These are phyloP conservation scores for Aspergillus sp. DNA, from an alignment of 2,329 filamentous ascomycete species.

Conservation along the genomic window DNA sequence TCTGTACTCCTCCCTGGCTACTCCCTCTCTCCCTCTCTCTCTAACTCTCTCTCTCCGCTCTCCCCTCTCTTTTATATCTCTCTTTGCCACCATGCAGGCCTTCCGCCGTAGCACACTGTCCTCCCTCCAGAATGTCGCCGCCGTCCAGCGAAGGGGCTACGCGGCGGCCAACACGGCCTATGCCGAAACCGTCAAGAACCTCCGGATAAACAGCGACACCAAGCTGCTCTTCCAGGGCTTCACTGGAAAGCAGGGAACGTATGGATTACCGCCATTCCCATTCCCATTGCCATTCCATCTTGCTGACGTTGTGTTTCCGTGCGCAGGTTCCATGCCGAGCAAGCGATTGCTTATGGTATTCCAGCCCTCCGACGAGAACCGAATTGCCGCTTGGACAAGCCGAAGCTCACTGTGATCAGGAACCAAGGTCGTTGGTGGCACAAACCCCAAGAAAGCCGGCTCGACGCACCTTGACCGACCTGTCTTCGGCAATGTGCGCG, in stretches of 20 bases:
- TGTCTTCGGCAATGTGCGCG: constrained; percentile 81
- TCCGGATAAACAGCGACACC: constrained; percentile 86
- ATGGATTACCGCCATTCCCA: constrained; percentile 42
- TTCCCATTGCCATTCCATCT: constrained; percentile 5
- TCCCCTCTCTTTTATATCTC: constrained; percentile 10
- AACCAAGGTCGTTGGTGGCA: constrained; percentile 95
- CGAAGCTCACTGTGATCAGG: constrained; percentile 44
- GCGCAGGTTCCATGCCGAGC: constrained; percentile 90
- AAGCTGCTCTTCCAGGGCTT: constrained; percentile 97
- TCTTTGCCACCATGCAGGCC: constrained; percentile 60
- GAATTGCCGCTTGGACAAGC: not conserved
- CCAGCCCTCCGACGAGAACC: constrained; percentile 6
- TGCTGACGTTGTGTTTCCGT: constrained; percentile 22
- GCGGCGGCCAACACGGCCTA: constrained; percentile 62
- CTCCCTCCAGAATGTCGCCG: constrained; percentile 56
- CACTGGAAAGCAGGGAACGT: constrained; percentile 94
- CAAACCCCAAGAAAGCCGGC: constrained; percentile 98
- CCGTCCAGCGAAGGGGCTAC: constrained; percentile 60
- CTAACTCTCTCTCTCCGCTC: constrained; percentile 10
- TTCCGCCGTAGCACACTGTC: constrained; percentile 64
- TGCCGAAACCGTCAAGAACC: constrained; percentile 66
- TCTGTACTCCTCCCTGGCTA: constrained; percentile 5
- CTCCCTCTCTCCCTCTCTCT: constrained; percentile 5
- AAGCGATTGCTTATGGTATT: constrained; percentile 96
- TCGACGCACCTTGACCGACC: constrained; percentile 79